These are phyloP conservation scores for Draba incana DNA, from an alignment of 345 rosid species.

Conservation along the genomic window DNA sequence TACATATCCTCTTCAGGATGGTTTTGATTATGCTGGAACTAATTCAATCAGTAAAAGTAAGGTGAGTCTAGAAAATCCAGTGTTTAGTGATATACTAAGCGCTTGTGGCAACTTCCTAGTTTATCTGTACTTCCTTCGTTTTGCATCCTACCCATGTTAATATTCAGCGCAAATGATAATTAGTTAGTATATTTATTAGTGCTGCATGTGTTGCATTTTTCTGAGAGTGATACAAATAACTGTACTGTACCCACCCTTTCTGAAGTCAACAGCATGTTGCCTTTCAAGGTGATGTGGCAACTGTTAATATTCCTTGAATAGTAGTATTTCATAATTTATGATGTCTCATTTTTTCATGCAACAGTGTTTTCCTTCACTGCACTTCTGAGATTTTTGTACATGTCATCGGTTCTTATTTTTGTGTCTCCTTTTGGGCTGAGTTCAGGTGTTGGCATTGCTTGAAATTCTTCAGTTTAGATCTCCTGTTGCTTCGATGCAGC, in stretches of 20 bases:
- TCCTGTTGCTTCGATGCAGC: conserved; percentile 73
- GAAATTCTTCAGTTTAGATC: conserved; percentile 83
- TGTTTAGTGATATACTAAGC: conserved; percentile 44
- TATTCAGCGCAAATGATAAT: conserved; percentile 5
- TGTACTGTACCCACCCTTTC: conserved; percentile 25
- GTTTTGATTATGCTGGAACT: conserved; percentile 55
- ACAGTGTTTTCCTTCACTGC: neutral
- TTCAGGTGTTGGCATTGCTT: conserved; percentile 82
- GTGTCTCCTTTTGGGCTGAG: conserved; percentile 30
- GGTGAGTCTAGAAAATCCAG: conserved; percentile 49
- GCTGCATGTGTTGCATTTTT: conserved; percentile 15
- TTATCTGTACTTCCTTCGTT: conserved; percentile 1
- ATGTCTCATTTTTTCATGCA: neutral
- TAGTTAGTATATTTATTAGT: conserved; percentile 15
- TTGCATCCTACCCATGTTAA: conserved; percentile 1
- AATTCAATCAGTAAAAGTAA: conserved; percentile 70
- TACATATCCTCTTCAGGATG: conserved; percentile 49
- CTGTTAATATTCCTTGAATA: conserved; percentile 9
- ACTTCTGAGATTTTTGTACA: conserved; percentile 2
- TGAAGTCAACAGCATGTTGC: conserved; percentile 26
- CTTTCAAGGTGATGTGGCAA: conserved; percentile 20
- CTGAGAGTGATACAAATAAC: conserved; percentile 18
- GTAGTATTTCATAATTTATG: conserved; percentile 4
- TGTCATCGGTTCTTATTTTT: conserved; percentile 27
- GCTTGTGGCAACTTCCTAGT: conserved; percentile 26